Evolutionary conservation across 192 early-diverging fungal species (phyloP).

Genomic region (Backusella tarrabulga): DNA sequence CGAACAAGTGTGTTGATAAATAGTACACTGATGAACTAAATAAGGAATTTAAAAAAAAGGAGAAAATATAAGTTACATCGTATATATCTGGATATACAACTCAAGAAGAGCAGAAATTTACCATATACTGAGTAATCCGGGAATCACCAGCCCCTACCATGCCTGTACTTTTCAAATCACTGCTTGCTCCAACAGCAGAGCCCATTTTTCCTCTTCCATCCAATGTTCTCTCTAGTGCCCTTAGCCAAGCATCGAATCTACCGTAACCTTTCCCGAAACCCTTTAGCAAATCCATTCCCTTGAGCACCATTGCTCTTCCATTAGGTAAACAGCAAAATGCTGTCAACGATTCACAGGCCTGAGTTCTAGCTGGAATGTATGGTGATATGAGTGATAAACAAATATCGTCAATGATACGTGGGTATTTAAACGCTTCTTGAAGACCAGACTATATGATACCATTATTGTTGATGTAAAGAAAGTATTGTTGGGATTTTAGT

Average conservation of each 20-base stretch:
- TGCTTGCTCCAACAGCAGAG: conserved; percentile 69
- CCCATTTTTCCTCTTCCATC: conserved; percentile 76
- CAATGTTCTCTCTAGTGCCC: conserved; percentile 61
- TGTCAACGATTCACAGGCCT: conserved; percentile 71
- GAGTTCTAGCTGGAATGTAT: conserved; percentile 62
- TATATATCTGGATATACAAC: not conserved
- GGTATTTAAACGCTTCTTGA: conserved; percentile 66
- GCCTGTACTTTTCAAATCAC: conserved; percentile 64
- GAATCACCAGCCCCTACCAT: conserved; percentile 39
- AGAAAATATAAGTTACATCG: not conserved
- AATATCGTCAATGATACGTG: conserved; percentile 63
- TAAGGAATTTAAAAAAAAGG: not conserved
- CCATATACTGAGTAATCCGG: conserved; percentile 61
- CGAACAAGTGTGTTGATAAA: conserved; percentile 73
- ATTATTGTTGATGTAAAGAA: not conserved
- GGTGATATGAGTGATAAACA: conserved; percentile 74
- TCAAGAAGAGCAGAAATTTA: conserved; percentile 37
- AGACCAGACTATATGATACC: conserved; percentile 55
- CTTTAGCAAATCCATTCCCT: conserved; percentile 68
- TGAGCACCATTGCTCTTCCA: conserved; percentile 69
- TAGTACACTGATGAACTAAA: conserved; percentile 64
- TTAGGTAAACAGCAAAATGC: conserved; percentile 73
- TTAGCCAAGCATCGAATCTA: conserved; percentile 65
- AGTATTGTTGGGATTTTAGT: conserved; percentile 3
- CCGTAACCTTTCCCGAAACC: conserved; percentile 41